Evolutionary conservation across 805 yeast genomes (phyloP), one percentile per base, ranked within the genome.

Genomic region (Yarrowia hollandica): DNA sequence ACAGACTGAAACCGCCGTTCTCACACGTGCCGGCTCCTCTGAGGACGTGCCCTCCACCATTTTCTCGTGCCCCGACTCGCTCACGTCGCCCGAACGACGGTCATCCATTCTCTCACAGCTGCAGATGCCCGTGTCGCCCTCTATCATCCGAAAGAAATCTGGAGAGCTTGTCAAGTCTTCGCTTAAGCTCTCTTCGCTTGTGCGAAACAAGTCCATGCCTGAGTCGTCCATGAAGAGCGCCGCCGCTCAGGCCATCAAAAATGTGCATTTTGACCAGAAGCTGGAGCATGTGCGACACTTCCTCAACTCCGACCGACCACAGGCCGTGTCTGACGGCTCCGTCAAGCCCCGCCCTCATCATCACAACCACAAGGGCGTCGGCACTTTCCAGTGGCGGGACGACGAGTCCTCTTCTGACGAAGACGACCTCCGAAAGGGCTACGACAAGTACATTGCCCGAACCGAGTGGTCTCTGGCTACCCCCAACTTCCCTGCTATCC

Each of bases 131-230:
- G 44, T 52, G 33, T 52, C 58, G 21, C 69, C 71, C 14, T 75
- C 76, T 3, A 72, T 88, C 58, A 80, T 89, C 3, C 82, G 95
- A 50, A 91, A 90, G 70, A 90, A 90, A 70, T 82, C 90, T 0
- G 97, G 96, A n/a, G 96, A 90, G 68, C 74, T 87, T 41, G 86
- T 89, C 42, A 88, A 88, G 68, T 82, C 91, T 2, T 84, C 88
- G 12, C 75, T 89, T 60, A 86, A 85, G 67, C 61, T 64, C 23
- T 69, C 71, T 16, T 65, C 76, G 10, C 69, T 75, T n/a, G 70
- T 66, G 33, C 70, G 63, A 68, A 60, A 65, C 44, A 62, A 66
- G 46, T 66, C 72, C 21, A 68, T 72, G 65, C 77, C 79, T 10
- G 69, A 73, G 42, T 70, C 74, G 23, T 35, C 58, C 22, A 52